phyloP scores from a whole-genome alignment of 371 early-diverging fungal species.

The Mucor plumbeus region DNA sequence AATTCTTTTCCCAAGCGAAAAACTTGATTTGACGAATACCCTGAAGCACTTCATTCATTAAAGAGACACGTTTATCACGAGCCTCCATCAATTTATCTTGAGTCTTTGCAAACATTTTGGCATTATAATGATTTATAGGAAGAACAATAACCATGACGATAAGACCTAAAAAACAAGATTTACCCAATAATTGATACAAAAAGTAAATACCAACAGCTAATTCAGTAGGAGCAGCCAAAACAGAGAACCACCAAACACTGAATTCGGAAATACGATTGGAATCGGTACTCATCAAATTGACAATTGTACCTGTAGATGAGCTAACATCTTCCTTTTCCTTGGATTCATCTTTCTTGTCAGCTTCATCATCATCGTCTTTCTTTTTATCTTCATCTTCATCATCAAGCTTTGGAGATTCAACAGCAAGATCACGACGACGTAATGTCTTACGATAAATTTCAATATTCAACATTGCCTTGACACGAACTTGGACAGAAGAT shows the following conservation, averaged over 20 bases:
- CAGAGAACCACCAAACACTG: constrained; percentile 51
- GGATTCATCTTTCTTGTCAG: constrained; percentile 19
- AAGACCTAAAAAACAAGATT: constrained; percentile 70
- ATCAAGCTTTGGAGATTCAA: constrained; percentile 34
- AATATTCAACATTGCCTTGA: constrained; percentile 57
- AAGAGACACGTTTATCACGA: constrained; percentile 57
- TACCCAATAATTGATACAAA: constrained; percentile 68
- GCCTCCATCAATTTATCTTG: constrained; percentile 59
- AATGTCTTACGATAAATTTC: constrained; percentile 67
- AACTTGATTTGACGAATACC: constrained; percentile 78
- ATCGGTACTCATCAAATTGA: constrained; percentile 86
- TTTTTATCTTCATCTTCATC: constrained; percentile 25
- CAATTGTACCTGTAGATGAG: constrained; percentile 73
- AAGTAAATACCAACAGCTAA: constrained; percentile 64
- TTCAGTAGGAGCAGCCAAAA: constrained; percentile 61
- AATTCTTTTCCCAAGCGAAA: constrained; percentile 65
- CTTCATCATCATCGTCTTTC: constrained; percentile 8
- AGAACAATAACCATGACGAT: constrained; percentile 58
- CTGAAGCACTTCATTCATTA: constrained; percentile 65
- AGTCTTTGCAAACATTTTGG: constrained; percentile 54
- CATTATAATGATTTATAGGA: constrained; percentile 60
- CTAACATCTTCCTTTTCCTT: constrained; percentile 38
- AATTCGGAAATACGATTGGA: constrained; percentile 61
- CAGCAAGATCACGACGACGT: constrained; percentile 56
- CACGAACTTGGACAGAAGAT: constrained; percentile 48